Conservation (phyloP, 73 alveolate genomes). For the Paramecium biaurelia region DNA sequence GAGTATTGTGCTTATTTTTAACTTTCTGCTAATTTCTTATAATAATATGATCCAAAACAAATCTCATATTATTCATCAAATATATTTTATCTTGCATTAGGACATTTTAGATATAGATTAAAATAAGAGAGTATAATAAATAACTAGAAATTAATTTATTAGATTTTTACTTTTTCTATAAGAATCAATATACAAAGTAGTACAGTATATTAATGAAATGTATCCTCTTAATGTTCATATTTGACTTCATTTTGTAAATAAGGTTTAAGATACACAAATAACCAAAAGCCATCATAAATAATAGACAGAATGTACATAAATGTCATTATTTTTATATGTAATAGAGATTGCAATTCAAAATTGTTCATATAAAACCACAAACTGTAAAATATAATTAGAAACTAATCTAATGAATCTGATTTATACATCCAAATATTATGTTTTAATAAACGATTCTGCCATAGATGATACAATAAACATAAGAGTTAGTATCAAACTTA, state of each 20-base stretch:
- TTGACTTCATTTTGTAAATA: background rate
- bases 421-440: slow-evolving; percentile 26
- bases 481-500: slow-evolving; percentile 1
- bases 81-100: background rate
- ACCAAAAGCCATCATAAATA: background rate
- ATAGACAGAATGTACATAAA: background rate
- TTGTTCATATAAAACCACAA: slow-evolving; percentile 31
- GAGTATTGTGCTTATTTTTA: background rate
- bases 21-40: background rate
- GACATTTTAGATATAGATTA: background rate
- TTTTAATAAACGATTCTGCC: background rate
- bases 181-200: background rate
- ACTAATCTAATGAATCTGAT: background rate
- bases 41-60: background rate
- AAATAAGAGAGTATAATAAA: background rate
- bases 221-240: background rate
- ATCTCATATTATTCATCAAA: slow-evolving; percentile 20
- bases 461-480: background rate
- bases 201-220: slow-evolving; percentile 4
- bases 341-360: background rate
- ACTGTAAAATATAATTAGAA: slow-evolving; percentile 3
- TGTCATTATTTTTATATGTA: slow-evolving; percentile 21
- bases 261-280: background rate
- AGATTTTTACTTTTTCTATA: background rate
- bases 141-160: background rate